A percentile compares a stretch with the other conserved stretches of the same genome.
Conservation (phyloP, 345 rosid genomes). For the Microcos paniculata region DNA sequence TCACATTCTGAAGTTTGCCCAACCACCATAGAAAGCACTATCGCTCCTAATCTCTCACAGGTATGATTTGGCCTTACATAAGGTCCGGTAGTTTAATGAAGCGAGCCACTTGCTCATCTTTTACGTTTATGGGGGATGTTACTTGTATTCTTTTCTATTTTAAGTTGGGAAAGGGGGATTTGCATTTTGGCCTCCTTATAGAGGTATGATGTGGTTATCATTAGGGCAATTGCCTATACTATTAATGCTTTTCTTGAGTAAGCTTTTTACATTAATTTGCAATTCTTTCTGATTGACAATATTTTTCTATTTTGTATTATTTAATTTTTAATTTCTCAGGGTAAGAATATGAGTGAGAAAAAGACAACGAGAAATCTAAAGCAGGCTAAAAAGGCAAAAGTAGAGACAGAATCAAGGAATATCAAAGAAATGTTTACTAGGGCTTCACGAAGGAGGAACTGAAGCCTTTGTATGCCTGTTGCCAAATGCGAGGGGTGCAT, state of each 20-base stretch:
- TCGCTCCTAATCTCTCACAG: constrained; percentile 40
- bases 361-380: constrained; percentile 44
- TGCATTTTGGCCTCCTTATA: neutral
- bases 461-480: constrained; percentile 5
- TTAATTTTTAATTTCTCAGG: constrained; percentile 40
- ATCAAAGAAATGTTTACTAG: constrained; percentile 85
- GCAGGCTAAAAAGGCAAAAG: constrained; percentile 61
- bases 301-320: neutral
- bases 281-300: neutral
- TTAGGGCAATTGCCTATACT: neutral
- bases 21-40: constrained; percentile 29
- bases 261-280: neutral
- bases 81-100: neutral
- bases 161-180: neutral
- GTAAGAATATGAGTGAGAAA: constrained; percentile 35
- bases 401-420: constrained; percentile 75
- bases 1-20: constrained; percentile 30
- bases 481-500: neutral
- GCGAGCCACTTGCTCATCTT: neutral
- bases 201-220: neutral
- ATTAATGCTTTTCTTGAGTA: neutral
- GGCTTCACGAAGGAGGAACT: constrained; percentile 54
- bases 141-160: neutral
- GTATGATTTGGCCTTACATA: constrained; percentile 22
- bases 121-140: neutral